Base-by-base conservation (phyloP, 176 grass and related monocot species). In the Phoenix dactylifera region DNA sequence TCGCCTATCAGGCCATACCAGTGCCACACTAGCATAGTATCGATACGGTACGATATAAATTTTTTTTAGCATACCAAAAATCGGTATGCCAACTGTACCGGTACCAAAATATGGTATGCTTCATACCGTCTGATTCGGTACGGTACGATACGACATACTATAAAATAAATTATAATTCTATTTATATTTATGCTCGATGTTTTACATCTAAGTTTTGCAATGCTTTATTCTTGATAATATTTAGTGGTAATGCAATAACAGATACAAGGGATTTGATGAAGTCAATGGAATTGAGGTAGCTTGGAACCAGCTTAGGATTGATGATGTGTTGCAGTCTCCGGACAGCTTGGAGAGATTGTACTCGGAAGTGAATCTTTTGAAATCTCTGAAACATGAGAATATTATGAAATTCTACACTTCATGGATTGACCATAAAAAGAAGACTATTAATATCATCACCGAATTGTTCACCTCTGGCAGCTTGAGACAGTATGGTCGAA, bases 201-300 rank as follows among this genome's bases (percentile, higher is more conserved):
- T 14, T 44, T 35, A 9, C 32, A 35, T 35, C 26, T 7, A 9
- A 44, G 35, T 56, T 7, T 20, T 56, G 54, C 54, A 22, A 22
- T 60, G 15, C 25, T 32, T 30, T 32, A 26, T 60, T 26, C 7
- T 60, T 60, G 58, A 26, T 60, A 35, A 32, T 60, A 15, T 26
- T 39, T 60, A 60, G 29, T 18, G 16, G 26, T 26, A 17, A 60
- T 60, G 35, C 51, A 18, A 60, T 16, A 56, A 81, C 65, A 86
- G 83, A 49, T 86, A 81, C 26, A 77, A 77, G 64, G 78, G 73
- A 60, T 86, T 86, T n/a, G 77, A 86, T 76, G 72, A 62, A 66
- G 50, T 77, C 64, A 78, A 86, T 48, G 83, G 83, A 24, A 79
- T 77, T 22, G 78, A 86, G 65, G 83, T 86, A 7, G 83, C 78